Percentiles rank a stretch among this genome's conserved stretches.
These are phyloP conservation scores for Chrysoporthe puriensis DNA, from an alignment of 2,329 filamentous ascomycete genomes.

Conservation along the genomic window DNA sequence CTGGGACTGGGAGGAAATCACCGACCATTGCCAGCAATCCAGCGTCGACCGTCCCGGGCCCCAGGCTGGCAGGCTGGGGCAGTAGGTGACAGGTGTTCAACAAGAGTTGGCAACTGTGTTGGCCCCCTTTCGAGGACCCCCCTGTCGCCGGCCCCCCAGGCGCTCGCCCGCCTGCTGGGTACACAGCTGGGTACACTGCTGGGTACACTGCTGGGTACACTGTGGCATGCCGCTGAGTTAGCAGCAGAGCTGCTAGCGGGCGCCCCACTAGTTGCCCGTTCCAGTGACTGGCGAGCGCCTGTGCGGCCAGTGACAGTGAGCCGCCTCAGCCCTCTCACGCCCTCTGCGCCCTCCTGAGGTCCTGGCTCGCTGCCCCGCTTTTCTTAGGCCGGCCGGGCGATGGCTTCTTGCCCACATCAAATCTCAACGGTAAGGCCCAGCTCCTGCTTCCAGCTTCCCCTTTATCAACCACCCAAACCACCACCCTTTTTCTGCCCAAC, in stretches of 20 bases:
- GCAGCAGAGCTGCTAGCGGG: conserved; percentile 8
- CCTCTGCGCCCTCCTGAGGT: background rate
- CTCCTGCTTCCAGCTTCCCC: conserved; percentile 27
- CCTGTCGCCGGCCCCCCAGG: background rate
- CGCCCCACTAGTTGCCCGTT: conserved; percentile 28
- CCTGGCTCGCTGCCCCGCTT: conserved; percentile 24
- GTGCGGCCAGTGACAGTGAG: conserved; percentile 21
- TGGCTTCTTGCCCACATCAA: conserved; percentile 30
- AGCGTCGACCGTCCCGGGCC: background rate
- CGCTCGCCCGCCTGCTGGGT: no score
- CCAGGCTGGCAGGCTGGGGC: background rate
- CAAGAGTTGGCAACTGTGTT: background rate
- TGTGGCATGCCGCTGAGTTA: background rate
- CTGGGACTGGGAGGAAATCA: background rate
- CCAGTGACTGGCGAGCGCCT: conserved; percentile 25
- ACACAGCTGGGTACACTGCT: background rate
- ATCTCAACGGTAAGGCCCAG: conserved; percentile 29
- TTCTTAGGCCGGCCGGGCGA: conserved; percentile 26
- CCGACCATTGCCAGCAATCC: background rate
- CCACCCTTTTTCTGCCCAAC: conserved; percentile 24
- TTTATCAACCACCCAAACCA: conserved; percentile 29
- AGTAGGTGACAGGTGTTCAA: conserved; percentile 14
- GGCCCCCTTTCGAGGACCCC: conserved; percentile 3
- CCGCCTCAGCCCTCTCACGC: conserved; percentile 20
- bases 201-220: background rate